Evolutionary conservation across 371 early-diverging fungal genomes (phyloP).

Genomic region (Syncephalastrum racemosum): DNA sequence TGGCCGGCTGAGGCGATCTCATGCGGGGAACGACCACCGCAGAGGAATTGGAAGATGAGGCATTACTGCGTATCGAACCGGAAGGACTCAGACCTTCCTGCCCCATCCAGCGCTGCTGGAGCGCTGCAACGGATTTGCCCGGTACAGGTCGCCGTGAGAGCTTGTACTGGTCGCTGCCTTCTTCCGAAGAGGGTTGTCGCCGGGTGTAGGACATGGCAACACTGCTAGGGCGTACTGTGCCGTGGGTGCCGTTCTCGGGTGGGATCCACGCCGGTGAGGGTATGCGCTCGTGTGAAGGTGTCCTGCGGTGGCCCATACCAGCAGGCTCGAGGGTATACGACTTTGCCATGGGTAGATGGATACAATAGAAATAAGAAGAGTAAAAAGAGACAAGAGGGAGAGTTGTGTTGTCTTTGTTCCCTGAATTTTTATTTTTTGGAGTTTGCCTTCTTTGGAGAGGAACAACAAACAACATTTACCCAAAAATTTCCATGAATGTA

Average conservation of each 20-base stretch:
- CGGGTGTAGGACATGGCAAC: constrained; percentile 14
- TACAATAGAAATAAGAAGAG: too few species aligned
- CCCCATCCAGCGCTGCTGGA: constrained; percentile 40
- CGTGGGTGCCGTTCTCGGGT: too few species aligned
- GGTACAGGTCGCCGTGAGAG: constrained; percentile 18
- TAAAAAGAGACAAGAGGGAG: too few species aligned
- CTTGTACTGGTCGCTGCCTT: constrained; percentile 8
- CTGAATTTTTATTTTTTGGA: too few species aligned
- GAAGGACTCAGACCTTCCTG: constrained; percentile 8
- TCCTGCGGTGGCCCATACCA: background rate
- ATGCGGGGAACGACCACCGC: background rate
- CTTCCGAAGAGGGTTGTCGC: background rate
- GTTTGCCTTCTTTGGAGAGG: too few species aligned
- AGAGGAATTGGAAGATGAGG: constrained; percentile 6
- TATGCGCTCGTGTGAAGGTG: too few species aligned
- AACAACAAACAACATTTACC: too few species aligned
- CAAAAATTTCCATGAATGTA: too few species aligned
- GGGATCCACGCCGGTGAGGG: too few species aligned
- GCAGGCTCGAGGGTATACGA: background rate
- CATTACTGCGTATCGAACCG: constrained; percentile 16
- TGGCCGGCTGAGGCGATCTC: background rate
- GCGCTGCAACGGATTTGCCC: constrained; percentile 39
- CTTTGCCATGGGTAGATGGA: too few species aligned
- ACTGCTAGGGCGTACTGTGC: constrained; percentile 14
- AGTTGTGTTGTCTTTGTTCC: too few species aligned